Evolutionary conservation across 2,329 filamentous ascomycete genomes (phyloP).

Genomic region (Aurifilum marmelostoma): DNA sequence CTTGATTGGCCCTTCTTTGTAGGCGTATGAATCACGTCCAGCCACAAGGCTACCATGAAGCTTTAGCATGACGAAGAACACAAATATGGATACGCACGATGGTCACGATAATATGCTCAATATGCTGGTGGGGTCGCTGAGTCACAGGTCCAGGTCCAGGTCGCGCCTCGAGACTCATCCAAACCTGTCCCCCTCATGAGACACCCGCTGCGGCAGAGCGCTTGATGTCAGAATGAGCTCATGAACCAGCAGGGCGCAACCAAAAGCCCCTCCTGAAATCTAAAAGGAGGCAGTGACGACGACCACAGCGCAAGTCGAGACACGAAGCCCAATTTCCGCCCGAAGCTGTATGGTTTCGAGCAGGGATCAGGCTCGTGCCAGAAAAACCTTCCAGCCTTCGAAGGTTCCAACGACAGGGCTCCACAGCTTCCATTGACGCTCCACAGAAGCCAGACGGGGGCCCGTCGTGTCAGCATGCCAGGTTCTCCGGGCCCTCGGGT

Average conservation of each 20-base stretch:
- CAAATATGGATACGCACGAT: neutral
- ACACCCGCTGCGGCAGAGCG: constrained; percentile 4
- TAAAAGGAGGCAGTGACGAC: constrained; percentile 20
- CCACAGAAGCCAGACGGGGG: constrained; percentile 21
- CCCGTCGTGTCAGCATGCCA: constrained; percentile 9
- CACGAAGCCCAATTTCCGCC: constrained; percentile 29
- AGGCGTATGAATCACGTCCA: neutral
- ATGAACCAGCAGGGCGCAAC: constrained; percentile 12
- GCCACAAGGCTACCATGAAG: neutral
- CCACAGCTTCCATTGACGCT: constrained; percentile 30
- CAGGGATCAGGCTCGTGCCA: constrained; percentile 22
- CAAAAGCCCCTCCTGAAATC: constrained; percentile 25
- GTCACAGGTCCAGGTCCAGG: neutral
- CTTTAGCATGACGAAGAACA: neutral
- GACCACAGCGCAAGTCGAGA: constrained; percentile 14
- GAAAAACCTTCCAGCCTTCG: constrained; percentile 20
- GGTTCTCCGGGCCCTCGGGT: constrained; percentile 23
- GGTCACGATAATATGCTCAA: neutral
- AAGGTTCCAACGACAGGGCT: constrained; percentile 25
- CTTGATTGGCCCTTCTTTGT: neutral
- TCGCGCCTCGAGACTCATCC: neutral
- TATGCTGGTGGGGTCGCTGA: neutral
- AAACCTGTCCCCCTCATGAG: neutral
- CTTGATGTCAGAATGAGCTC: constrained; percentile 10
- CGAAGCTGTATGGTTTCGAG: constrained; percentile 21